Evolutionary conservation across 2,329 filamentous ascomycete genomes (phyloP).

Genomic region (Epichloe typhina): DNA sequence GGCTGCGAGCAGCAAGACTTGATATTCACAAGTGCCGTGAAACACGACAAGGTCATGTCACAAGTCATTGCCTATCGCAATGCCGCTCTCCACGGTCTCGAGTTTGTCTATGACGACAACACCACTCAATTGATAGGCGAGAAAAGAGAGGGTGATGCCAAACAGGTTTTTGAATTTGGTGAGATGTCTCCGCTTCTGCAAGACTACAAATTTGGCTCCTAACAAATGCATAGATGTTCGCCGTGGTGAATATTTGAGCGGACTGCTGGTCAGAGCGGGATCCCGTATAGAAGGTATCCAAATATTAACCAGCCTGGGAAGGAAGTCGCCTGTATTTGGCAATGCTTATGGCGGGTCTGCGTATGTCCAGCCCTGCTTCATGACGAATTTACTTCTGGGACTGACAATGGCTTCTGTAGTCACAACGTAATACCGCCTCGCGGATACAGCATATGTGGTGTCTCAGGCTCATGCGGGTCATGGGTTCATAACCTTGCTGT

Average conservation of each 20-base stretch:
- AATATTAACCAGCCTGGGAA: constrained; percentile 77
- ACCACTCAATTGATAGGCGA: constrained; percentile 81
- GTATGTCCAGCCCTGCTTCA: constrained; percentile 40
- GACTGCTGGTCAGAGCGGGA: constrained; percentile 71
- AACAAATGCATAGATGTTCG: constrained; percentile 52
- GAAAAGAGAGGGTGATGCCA: constrained; percentile 53
- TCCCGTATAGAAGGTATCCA: constrained; percentile 81
- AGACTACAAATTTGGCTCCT: background rate
- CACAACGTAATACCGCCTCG: constrained; percentile 79
- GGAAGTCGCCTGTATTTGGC: constrained; percentile 75
- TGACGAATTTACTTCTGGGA: background rate
- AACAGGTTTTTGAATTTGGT: constrained; percentile 68
- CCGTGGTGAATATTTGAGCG: constrained; percentile 73
- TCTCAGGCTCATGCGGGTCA: constrained; percentile 65
- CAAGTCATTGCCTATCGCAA: constrained; percentile 68
- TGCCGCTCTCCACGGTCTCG: constrained; percentile 66
- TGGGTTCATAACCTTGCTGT: constrained; percentile 83
- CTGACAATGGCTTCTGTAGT: constrained; percentile 31
- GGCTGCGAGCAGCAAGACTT: constrained; percentile 59
- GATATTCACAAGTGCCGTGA: constrained; percentile 56
- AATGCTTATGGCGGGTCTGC: constrained; percentile 66
- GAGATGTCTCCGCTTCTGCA: constrained; percentile 17
- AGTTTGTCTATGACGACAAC: constrained; percentile 85
- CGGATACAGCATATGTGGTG: constrained; percentile 77
- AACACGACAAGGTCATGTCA: constrained; percentile 60